Percentiles rank a stretch among this genome's conserved stretches.
These are phyloP conservation scores for Rhododendron williamsianum DNA, from an alignment of 148 eudicot genomes.

Conservation along the genomic window DNA sequence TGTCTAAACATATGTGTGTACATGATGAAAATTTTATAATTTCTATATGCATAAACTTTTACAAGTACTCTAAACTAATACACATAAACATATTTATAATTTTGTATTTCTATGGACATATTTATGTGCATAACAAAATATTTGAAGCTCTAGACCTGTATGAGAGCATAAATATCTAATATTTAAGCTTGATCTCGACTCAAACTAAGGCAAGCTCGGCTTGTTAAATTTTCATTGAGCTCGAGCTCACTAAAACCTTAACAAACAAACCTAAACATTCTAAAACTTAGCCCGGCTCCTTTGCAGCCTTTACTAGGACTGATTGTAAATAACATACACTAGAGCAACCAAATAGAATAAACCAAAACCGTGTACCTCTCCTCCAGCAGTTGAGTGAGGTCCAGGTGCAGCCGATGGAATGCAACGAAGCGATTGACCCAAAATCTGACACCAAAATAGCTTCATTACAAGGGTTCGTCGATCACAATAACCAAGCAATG, in stretches of 20 bases:
- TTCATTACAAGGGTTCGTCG: not conserved
- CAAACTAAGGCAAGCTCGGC: not conserved
- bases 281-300: not conserved
- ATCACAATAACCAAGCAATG: not conserved
- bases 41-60: not conserved
- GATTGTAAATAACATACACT: too few species aligned
- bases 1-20: not conserved
- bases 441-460: slow-evolving; percentile 7
- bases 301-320: not conserved
- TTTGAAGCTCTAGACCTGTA: not conserved
- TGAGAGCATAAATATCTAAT: not conserved
- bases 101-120: not conserved
- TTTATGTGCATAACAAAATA: not conserved
- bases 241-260: not conserved
- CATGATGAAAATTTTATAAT: not conserved
- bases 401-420: slow-evolving; percentile 18
- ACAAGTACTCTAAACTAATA: not conserved
- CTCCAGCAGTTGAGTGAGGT: slow-evolving; percentile 13
- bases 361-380: slow-evolving; percentile 23
- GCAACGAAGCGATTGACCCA: slow-evolving; percentile 16
- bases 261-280: not conserved
- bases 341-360: not conserved
- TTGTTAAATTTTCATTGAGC: not conserved
- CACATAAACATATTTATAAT: not conserved
- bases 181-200: not conserved